These are phyloP conservation scores for Aureobasidium leucospermi DNA, from an alignment of 2,329 filamentous ascomycete genomes.

Conservation along the genomic window DNA sequence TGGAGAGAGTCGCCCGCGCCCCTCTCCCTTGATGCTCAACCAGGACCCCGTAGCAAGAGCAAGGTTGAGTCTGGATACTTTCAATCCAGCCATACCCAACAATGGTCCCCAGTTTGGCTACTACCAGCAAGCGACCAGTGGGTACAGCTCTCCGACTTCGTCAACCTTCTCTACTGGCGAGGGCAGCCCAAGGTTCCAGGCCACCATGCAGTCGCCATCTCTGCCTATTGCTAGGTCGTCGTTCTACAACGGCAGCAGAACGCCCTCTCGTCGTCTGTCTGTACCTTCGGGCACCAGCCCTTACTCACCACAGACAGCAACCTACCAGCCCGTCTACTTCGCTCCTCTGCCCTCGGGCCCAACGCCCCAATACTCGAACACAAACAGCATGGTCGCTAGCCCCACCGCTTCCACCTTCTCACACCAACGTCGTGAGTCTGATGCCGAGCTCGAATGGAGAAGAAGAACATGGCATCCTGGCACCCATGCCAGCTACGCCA, in stretches of 20 bases:
- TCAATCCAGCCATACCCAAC: conserved; percentile 54
- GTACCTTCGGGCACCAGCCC: conserved; percentile 70
- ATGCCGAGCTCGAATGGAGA: conserved; percentile 68
- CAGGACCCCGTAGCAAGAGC: conserved; percentile 56
- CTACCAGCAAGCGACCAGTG: conserved; percentile 62
- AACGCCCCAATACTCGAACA: conserved; percentile 47
- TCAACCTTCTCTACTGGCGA: conserved; percentile 71
- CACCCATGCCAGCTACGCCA: conserved; percentile 52
- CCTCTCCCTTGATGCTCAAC: conserved; percentile 76
- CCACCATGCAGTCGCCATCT: conserved; percentile 63
- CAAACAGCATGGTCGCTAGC: conserved; percentile 55
- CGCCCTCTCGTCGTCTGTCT: conserved; percentile 68
- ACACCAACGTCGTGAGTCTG: conserved; percentile 60
- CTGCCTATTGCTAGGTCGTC: conserved; percentile 60
- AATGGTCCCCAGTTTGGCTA: conserved; percentile 57
- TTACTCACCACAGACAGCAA: conserved; percentile 28
- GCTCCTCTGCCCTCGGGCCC: conserved; percentile 50
- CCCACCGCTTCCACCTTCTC: conserved; percentile 59
- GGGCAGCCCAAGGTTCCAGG: conserved; percentile 68
- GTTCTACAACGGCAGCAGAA: conserved; percentile 64
- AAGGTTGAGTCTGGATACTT: conserved; percentile 58
- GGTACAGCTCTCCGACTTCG: conserved; percentile 76
- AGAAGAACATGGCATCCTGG: conserved; percentile 88
- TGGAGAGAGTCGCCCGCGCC: conserved; percentile 59
- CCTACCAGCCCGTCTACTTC: conserved; percentile 46